Conservation (phyloP, 2,329 filamentous ascomycete genomes). For the Neobulgaria alba region DNA sequence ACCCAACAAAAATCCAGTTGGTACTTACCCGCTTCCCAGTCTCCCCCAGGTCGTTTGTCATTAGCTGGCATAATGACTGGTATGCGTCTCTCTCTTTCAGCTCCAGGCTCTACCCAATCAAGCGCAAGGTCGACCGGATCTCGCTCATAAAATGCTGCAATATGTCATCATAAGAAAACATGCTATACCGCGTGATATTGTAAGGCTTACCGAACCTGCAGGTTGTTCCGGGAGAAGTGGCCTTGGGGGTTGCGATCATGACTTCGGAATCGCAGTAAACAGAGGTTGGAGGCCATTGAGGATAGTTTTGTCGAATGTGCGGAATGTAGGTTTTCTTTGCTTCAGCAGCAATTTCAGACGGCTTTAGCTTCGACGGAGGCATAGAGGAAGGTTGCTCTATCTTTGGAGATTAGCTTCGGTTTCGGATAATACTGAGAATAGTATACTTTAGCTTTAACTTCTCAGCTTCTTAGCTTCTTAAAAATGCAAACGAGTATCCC, state of each 20-base stretch:
- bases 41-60: constrained; percentile 68
- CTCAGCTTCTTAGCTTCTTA: too few species aligned
- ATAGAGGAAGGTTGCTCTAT: constrained; percentile 35
- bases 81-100: constrained; percentile 22
- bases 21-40: constrained; percentile 58
- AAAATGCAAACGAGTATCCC: neutral
- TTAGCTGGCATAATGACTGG: constrained; percentile 45
- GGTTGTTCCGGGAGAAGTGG: constrained; percentile 21
- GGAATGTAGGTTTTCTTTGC: constrained; percentile 65
- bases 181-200: constrained; percentile 3
- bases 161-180: constrained; percentile 12
- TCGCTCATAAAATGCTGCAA: constrained; percentile 40
- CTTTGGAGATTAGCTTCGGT: too few species aligned
- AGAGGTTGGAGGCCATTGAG: constrained; percentile 48
- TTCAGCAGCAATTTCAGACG: constrained; percentile 63
- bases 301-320: constrained; percentile 48
- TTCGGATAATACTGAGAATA: too few species aligned
- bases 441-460: too few species aligned
- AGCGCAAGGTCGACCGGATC: constrained; percentile 55
- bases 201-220: constrained; percentile 35
- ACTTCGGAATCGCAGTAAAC: constrained; percentile 40
- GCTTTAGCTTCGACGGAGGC: constrained; percentile 50
- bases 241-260: constrained; percentile 30
- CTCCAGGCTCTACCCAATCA: constrained; percentile 38
- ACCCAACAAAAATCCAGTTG: neutral